Evolutionary conservation across 2,329 filamentous ascomycete species (phyloP).

Genomic region (Cordyceps fumosorosea): DNA sequence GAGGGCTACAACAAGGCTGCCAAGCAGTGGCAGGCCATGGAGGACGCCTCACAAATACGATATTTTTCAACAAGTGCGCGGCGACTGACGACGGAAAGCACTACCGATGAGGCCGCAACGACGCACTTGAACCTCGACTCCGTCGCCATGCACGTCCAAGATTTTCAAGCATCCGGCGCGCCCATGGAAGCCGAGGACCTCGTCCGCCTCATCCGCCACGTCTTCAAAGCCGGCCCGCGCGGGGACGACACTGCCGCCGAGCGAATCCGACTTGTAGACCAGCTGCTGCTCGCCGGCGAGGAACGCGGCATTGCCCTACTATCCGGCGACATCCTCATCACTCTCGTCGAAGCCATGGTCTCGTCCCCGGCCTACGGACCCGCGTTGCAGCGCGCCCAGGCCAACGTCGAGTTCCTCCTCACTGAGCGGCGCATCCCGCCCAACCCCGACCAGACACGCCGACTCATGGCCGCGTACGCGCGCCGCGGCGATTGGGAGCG

Average conservation of each 20-base stretch:
- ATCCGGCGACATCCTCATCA: conserved; percentile 41
- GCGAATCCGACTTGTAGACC: conserved; percentile 34
- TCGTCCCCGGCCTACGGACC: conserved; percentile 24
- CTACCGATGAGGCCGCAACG: not conserved
- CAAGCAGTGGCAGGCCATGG: conserved; percentile 29
- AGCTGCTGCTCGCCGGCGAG: conserved; percentile 38
- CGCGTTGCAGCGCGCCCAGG: conserved; percentile 33
- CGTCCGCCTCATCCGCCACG: conserved; percentile 30
- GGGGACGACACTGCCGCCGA: conserved; percentile 20
- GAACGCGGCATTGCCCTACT: conserved; percentile 38
- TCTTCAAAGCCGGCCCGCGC: conserved; percentile 26
- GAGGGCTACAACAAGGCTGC: conserved; percentile 20
- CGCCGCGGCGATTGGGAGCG: conserved; percentile 42
- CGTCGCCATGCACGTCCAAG: conserved; percentile 26
- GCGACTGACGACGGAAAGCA: conserved; percentile 14
- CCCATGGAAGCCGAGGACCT: conserved; percentile 29
- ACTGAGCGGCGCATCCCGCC: conserved; percentile 30
- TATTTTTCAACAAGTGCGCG: conserved; percentile 28
- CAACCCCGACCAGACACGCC: conserved; percentile 32
- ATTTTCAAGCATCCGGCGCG: conserved; percentile 34
- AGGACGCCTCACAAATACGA: conserved; percentile 27
- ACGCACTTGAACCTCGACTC: conserved; percentile 16
- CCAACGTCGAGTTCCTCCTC: conserved; percentile 40
- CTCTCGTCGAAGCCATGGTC: conserved; percentile 37
- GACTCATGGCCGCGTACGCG: conserved; percentile 42